A percentile compares a stretch with the other conserved stretches of the same genome.
phyloP scores from a whole-genome alignment of 73 alveolate species.

The Paramecium tetraurelia region DNA sequence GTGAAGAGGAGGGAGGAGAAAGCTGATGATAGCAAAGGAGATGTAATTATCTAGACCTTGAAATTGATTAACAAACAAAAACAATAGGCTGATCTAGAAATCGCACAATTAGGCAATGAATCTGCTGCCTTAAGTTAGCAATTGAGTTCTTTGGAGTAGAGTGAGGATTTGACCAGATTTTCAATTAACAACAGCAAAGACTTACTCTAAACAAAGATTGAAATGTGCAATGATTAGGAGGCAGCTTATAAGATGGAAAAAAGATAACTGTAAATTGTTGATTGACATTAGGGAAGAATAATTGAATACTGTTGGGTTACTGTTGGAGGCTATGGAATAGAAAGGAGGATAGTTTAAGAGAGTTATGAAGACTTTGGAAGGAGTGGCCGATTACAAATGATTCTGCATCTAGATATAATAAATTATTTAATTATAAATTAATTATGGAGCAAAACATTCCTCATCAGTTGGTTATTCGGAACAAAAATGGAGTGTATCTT shows the following conservation, averaged over 20 bases:
- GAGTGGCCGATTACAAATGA: constrained; percentile 24
- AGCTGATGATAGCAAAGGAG: constrained; percentile 40
- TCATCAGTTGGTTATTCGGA: neutral
- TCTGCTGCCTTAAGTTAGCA: neutral
- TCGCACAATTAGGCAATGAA: constrained; percentile 3
- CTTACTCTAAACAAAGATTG: neutral
- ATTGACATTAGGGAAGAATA: constrained; percentile 17
- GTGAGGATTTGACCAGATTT: neutral
- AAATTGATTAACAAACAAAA: neutral
- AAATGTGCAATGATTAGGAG: neutral
- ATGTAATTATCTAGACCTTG: neutral
- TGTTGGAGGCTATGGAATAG: constrained; percentile 1
- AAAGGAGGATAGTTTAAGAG: constrained; percentile 43
- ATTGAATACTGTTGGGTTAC: neutral
- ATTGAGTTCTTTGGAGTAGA: neutral
- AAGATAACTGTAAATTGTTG: neutral
- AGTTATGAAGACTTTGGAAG: neutral
- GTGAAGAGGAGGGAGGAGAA: constrained; percentile 8
- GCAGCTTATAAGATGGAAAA: neutral
- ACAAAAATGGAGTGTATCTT: neutral
- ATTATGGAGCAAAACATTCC: constrained; percentile 34
- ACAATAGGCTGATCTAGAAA: neutral
- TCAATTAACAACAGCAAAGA: neutral
- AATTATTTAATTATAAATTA: neutral
- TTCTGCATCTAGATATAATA: neutral